Percentiles rank a stretch among this genome's conserved stretches.
Evolutionary conservation across 106 monocot genomes (phyloP).

Genomic region (Chionographis japonica): DNA sequence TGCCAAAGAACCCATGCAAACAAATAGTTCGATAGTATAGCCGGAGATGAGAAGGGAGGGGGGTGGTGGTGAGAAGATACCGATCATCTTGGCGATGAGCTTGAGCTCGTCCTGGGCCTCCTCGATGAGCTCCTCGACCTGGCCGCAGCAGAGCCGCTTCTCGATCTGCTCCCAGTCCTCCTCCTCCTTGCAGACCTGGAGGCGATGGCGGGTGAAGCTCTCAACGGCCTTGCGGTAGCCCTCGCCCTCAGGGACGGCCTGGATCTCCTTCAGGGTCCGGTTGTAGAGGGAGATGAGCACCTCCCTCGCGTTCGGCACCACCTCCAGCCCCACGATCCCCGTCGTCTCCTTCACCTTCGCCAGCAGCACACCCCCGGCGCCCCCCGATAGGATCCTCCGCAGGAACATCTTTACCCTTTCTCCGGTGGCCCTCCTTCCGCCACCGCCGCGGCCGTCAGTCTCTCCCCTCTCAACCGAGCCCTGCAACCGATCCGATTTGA

Average conservation of each 20-base stretch:
- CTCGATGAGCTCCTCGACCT: slow-evolving; percentile 98
- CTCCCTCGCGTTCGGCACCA: slow-evolving; percentile 87
- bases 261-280: slow-evolving; percentile 74
- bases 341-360: slow-evolving; percentile 84
- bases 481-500: too few species aligned
- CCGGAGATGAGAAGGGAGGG: too few species aligned
- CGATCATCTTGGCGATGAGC: slow-evolving; percentile 85
- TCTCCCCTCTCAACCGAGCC: too few species aligned
- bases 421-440: background rate
- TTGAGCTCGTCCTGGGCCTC: slow-evolving; percentile 93
- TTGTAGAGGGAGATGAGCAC: slow-evolving; percentile 81
- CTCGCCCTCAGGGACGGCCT: slow-evolving; percentile 76
- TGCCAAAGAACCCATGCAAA: too few species aligned
- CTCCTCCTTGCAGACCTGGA: slow-evolving; percentile 78
- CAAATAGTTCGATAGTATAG: too few species aligned
- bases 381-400: slow-evolving; percentile 57
- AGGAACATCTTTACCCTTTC: slow-evolving; percentile 54
- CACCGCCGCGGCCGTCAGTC: too few species aligned
- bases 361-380: slow-evolving; percentile 39
- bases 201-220: slow-evolving; percentile 71
- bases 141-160: slow-evolving; percentile 75
- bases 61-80: slow-evolving; percentile 14
- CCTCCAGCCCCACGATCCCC: slow-evolving; percentile 86
- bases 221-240: slow-evolving; percentile 94
- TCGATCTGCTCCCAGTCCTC: slow-evolving; percentile 88